Base-by-base conservation (phyloP, 176 grass and related monocot genomes). In the Carex scoparia region DNA sequence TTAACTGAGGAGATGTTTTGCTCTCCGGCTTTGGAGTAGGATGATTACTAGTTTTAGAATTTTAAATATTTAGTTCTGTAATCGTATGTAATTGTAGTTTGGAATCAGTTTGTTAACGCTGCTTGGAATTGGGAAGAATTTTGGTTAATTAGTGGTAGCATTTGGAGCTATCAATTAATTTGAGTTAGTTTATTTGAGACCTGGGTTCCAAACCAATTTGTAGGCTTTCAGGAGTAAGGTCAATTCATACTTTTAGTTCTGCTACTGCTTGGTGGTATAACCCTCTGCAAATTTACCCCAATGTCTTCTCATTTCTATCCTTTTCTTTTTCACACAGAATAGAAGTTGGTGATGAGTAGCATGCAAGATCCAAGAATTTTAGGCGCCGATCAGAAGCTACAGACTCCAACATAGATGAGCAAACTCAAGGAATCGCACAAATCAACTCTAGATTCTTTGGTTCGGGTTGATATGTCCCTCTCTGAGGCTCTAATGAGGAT, bases 351-450 rank as follows among this genome's bases (percentile, higher is more conserved):
- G 48, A 35, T 57, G 51, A 78, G 74, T 71, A 71, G 16, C 2
- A 42, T 32, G 40, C 81, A 31, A 64, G 81, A 83, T 37, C 38
- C 1, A 69, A 83, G 44, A 83, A 83, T 83, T 83, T 83, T 40
- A 46, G 81, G 61, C 13, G 81, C 38, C 12, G 63, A 53, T 53
- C 63, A 32, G 81, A 83, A 54, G 63, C 55, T 67, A 11, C 80
- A 11, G 81, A 83, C 40, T 30, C 35, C 69, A 83, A 83, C 13
- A n/a, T 44, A 48, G 81, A 83, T 99, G 68, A 89, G 67, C 40
- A 95, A 89, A 81, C 91, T 99, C 38, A 99, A 86, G 84, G 91
- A 94, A 61, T 84, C 81, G 15, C 93, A 99, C 88, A 95, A 94
- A 70, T 85, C 81, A 81, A 89, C 88, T 32, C 27, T 89, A 61